Conservation (phyloP, 768 basidiomycete species). For the Tylopilus sp. region DNA sequence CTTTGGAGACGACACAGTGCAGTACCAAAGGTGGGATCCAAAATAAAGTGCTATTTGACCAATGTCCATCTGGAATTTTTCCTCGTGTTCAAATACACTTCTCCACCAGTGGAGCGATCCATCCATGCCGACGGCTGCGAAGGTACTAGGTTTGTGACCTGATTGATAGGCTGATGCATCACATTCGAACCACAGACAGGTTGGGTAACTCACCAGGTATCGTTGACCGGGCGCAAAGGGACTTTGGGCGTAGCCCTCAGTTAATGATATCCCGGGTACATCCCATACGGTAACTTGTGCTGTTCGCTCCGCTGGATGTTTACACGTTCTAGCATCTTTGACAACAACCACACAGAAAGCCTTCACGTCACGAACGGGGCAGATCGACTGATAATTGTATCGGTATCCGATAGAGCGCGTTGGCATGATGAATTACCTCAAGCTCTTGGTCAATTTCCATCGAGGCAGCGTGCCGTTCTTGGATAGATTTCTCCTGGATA, state of each 20-base stretch:
- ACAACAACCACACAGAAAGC: constrained; percentile 72
- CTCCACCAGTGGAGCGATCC: constrained; percentile 51
- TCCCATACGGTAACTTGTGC: constrained; percentile 89
- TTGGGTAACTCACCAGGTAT: constrained; percentile 52
- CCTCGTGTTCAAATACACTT: constrained; percentile 68
- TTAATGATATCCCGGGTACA: constrained; percentile 46
- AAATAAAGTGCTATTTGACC: constrained; percentile 9
- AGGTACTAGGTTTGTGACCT: constrained; percentile 67
- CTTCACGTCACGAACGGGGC: constrained; percentile 72
- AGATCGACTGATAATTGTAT: constrained; percentile 41
- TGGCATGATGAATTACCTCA: constrained; percentile 45
- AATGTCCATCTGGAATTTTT: constrained; percentile 63
- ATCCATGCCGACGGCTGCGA: constrained; percentile 71
- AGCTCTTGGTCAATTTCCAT: constrained; percentile 74
- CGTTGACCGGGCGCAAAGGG: constrained; percentile 59
- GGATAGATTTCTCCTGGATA: constrained; percentile 45
- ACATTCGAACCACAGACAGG: background rate
- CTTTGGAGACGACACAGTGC: too few relatives aligned
- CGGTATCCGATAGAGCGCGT: background rate
- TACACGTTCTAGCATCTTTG: constrained; percentile 55
- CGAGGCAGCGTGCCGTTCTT: constrained; percentile 46
- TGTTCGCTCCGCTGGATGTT: constrained; percentile 49
- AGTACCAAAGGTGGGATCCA: too few relatives aligned
- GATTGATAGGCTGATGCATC: background rate
- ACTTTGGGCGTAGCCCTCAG: constrained; percentile 48